phyloP scores from a whole-genome alignment of 2,329 filamentous ascomycete species.

The Talaromyces sp. region DNA sequence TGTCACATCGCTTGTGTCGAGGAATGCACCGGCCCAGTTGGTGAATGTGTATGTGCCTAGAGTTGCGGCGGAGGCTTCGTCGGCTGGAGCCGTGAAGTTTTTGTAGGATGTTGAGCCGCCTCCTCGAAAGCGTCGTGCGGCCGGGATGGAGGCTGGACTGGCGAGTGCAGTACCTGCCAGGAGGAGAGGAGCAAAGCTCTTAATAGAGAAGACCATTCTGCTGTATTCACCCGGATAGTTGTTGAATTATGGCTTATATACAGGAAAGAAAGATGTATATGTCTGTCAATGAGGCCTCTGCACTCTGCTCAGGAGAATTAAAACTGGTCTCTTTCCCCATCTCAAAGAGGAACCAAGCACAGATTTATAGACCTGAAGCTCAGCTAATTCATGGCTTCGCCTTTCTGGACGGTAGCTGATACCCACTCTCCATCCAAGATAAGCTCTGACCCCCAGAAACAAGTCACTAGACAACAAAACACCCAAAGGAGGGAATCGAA shows the following conservation, averaged over 20 bases:
- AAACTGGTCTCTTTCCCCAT: neutral
- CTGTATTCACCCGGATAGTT: neutral
- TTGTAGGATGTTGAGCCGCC: neutral
- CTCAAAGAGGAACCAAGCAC: neutral
- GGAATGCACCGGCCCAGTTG: conserved; percentile 15
- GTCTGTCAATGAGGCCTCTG: neutral
- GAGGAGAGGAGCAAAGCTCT: conserved; percentile 1
- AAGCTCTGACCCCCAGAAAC: neutral
- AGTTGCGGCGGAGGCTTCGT: conserved; percentile 1
- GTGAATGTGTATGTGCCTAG: conserved; percentile 5
- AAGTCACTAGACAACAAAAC: neutral
- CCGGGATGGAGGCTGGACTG: neutral
- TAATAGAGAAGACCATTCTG: conserved; percentile 11
- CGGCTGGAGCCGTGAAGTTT: neutral
- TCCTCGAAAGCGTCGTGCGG: neutral
- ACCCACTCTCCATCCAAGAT: neutral
- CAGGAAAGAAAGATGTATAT: neutral
- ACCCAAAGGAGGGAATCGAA: neutral
- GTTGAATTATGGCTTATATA: neutral
- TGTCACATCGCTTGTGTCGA: neutral
- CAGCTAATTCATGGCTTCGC: neutral
- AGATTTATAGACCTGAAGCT: neutral
- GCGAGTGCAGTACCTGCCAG: conserved; percentile 7
- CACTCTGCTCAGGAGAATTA: neutral
- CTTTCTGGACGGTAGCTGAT: neutral